Conservation (phyloP, 2,329 filamentous ascomycete species). For the Nigrograna mackinnonii region DNA sequence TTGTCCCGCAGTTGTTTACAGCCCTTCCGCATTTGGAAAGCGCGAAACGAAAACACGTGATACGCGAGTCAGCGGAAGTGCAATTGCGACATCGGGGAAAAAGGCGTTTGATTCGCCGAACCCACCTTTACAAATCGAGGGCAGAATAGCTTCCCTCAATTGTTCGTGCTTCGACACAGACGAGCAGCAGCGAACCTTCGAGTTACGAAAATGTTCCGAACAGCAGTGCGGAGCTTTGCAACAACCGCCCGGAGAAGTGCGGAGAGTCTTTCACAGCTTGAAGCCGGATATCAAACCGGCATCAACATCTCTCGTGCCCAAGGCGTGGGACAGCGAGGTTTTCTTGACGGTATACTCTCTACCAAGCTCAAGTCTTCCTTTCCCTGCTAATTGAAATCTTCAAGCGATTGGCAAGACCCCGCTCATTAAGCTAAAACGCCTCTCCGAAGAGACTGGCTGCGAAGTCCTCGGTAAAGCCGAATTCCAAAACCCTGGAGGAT, state of each 20-base stretch:
- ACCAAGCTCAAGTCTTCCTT: not conserved
- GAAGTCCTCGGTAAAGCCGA: slow-evolving; percentile 95
- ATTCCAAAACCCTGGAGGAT: slow-evolving; percentile 97
- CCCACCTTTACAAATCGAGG: not conserved
- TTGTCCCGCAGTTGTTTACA: slow-evolving; percentile 3
- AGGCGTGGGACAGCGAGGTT: slow-evolving; percentile 71
- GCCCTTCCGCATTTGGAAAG: slow-evolving; percentile 2
- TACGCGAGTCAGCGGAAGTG: not conserved
- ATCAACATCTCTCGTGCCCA: slow-evolving; percentile 79
- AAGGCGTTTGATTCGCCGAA: not conserved
- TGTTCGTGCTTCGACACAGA: no score
- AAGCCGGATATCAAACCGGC: slow-evolving; percentile 61
- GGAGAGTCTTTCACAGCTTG: slow-evolving; percentile 50
- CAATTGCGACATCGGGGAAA: slow-evolving; percentile 24
- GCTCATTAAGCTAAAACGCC: slow-evolving; percentile 83
- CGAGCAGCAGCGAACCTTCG: no score
- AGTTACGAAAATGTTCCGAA: slow-evolving; percentile 76
- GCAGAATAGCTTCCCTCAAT: no score
- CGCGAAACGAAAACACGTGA: not conserved
- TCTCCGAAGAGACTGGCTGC: slow-evolving; percentile 91
- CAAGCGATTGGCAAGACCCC: slow-evolving; percentile 96
- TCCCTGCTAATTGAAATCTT: not conserved
- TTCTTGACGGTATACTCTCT: slow-evolving; percentile 71
- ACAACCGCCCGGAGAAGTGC: slow-evolving; percentile 55
- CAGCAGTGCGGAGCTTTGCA: slow-evolving; percentile 68